phyloP scores from a whole-genome alignment of 192 early-diverging fungal genomes.

The Backusella tuberculispora region DNA sequence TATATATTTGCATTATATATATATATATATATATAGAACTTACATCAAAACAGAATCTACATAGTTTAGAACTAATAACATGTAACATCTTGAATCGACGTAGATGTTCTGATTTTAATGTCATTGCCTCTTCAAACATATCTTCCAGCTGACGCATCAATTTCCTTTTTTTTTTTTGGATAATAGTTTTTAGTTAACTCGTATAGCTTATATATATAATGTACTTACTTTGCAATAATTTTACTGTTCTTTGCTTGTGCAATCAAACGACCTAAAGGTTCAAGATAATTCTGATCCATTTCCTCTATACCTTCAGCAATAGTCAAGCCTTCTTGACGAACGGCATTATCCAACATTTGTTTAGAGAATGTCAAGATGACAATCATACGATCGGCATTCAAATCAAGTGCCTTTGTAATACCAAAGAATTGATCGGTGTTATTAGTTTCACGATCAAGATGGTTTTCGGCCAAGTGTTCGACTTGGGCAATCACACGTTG shows the following conservation, averaged over 20 bases:
- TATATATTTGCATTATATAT: background rate
- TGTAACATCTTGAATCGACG: constrained; percentile 50
- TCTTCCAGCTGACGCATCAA: constrained; percentile 68
- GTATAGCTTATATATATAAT: background rate
- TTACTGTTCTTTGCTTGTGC: constrained; percentile 57
- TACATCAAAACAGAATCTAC: constrained; percentile 52
- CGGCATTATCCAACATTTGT: constrained; percentile 41
- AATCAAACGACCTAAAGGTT: constrained; percentile 44
- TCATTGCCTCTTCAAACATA: constrained; percentile 47
- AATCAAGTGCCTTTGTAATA: constrained; percentile 53
- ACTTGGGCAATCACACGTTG: constrained; percentile 68
- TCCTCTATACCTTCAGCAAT: constrained; percentile 39
- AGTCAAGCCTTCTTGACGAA: constrained; percentile 33
- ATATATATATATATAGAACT: background rate
- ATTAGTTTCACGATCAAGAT: constrained; percentile 50
- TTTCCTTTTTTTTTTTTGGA: constrained; percentile 49
- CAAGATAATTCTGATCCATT: constrained; percentile 49
- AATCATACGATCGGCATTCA: constrained; percentile 66
- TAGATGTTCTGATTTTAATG: constrained; percentile 49
- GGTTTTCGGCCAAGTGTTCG: constrained; percentile 63
- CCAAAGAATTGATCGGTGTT: constrained; percentile 56
- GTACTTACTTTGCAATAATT: constrained; percentile 50
- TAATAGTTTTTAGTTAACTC: background rate
- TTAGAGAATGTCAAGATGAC: constrained; percentile 53
- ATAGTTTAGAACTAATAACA: constrained; percentile 49